Evolutionary conservation across 306 rosid species (phyloP).

Genomic region (Fragaria nilgerrensis): DNA sequence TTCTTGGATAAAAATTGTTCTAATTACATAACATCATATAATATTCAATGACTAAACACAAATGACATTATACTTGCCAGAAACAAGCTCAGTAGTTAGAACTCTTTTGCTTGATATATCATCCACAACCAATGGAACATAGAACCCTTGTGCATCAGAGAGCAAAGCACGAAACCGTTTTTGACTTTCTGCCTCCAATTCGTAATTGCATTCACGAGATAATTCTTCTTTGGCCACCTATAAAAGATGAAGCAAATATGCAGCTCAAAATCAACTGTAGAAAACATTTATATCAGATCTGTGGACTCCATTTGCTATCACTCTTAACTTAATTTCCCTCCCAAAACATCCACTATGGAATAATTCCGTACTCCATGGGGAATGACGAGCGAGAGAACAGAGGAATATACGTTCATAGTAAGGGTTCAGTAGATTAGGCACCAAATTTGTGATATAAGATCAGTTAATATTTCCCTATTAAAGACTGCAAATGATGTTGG

Average conservation of each 20-base stretch:
- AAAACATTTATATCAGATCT: conserved; percentile 16
- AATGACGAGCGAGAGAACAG: background rate
- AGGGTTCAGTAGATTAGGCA: background rate
- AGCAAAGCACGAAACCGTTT: conserved; percentile 70
- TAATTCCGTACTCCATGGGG: background rate
- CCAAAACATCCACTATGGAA: background rate
- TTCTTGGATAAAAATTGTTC: background rate
- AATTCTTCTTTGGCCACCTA: conserved; percentile 96
- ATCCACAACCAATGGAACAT: conserved; percentile 83
- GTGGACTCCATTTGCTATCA: background rate
- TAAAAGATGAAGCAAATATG: conserved; percentile 23
- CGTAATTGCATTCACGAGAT: conserved; percentile 86
- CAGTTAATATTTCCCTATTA: background rate
- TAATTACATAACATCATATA: conserved; percentile 6
- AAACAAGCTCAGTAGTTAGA: conserved; percentile 76
- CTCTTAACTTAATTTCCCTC: background rate
- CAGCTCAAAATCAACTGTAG: conserved; percentile 15
- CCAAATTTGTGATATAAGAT: background rate
- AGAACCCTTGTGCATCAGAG: conserved; percentile 53
- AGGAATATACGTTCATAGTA: background rate
- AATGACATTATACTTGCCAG: conserved; percentile 46
- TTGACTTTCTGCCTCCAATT: conserved; percentile 83
- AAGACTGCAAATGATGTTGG: background rate
- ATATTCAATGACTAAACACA: conserved; percentile 22
- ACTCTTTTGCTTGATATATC: conserved; percentile 74